Percentiles rank a stretch among this genome's conserved stretches.
These are phyloP conservation scores for Ceratocystis cacaofunesta DNA, from an alignment of 2,329 filamentous ascomycete genomes.

Conservation along the genomic window DNA sequence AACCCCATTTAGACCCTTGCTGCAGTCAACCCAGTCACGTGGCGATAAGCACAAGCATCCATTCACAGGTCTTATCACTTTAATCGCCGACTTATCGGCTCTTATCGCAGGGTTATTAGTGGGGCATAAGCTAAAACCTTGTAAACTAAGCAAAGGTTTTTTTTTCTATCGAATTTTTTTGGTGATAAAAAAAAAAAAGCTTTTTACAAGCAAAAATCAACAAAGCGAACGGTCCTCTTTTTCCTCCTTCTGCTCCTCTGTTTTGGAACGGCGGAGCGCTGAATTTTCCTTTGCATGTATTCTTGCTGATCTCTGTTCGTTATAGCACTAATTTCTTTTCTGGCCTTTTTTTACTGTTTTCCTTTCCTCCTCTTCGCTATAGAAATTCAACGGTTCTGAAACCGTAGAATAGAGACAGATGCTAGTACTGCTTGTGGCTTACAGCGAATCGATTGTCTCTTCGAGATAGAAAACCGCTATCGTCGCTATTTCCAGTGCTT, in stretches of 20 bases:
- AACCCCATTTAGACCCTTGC: slow-evolving; percentile 6
- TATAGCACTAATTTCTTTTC: not conserved
- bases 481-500: not conserved
- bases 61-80: slow-evolving; percentile 5
- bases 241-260: not conserved
- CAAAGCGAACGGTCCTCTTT: not conserved
- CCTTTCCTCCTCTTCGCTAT: not conserved
- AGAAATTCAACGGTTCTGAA: not conserved
- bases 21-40: not conserved
- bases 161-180: not conserved
- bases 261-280: not conserved
- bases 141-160: not conserved
- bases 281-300: not conserved
- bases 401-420: slow-evolving; percentile 4
- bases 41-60: not conserved
- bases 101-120: not conserved
- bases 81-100: not conserved
- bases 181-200: not conserved
- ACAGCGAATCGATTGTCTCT: slow-evolving; percentile 3
- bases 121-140: not conserved
- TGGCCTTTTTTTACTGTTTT: too few species aligned
- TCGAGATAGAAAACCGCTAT: slow-evolving; percentile 6
- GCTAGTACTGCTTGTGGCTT: not conserved
- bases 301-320: not conserved
- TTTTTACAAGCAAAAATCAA: not conserved